Conservation (phyloP, 2,329 filamentous ascomycete genomes). For the Cladophialophora exuberans region DNA sequence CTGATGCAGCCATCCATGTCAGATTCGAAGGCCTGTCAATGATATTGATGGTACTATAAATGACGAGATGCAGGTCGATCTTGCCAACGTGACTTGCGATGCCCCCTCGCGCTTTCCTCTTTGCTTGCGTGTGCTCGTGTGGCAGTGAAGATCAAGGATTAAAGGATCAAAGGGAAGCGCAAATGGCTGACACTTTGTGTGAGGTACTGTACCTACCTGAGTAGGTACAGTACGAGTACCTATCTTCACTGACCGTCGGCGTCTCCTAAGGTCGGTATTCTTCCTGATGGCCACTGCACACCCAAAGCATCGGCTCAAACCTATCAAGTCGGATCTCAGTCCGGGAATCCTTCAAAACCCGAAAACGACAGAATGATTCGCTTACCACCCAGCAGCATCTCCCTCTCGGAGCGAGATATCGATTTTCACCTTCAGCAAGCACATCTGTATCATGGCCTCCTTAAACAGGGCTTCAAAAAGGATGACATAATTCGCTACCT, state of each 20-base stretch:
- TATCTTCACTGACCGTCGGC: too few relatives aligned
- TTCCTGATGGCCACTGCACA: background rate
- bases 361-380: slow-evolving; percentile 37
- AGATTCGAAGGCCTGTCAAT: background rate
- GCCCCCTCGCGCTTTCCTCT: too few relatives aligned
- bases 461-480: slow-evolving; percentile 33
- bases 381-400: slow-evolving; percentile 39
- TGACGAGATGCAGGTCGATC: background rate
- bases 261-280: background rate
- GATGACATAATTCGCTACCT: slow-evolving; percentile 31
- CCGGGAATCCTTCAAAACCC: background rate
- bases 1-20: slow-evolving; percentile 4
- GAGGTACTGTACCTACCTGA: too few relatives aligned
- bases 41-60: slow-evolving; percentile 6
- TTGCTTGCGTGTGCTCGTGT: too few relatives aligned
- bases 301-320: background rate
- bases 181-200: too few relatives aligned
- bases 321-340: slow-evolving; percentile 1
- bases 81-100: too few relatives aligned
- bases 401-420: slow-evolving; percentile 40
- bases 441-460: slow-evolving; percentile 30
- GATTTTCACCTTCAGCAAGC: slow-evolving; percentile 37
- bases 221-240: too few relatives aligned
- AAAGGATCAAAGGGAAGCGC: too few relatives aligned
- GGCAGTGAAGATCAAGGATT: too few relatives aligned